A percentile compares a stretch with the other conserved stretches of the same genome.
Conservation (phyloP, 352 stramenopile genomes). For the Globisporangium viniferum region DNA sequence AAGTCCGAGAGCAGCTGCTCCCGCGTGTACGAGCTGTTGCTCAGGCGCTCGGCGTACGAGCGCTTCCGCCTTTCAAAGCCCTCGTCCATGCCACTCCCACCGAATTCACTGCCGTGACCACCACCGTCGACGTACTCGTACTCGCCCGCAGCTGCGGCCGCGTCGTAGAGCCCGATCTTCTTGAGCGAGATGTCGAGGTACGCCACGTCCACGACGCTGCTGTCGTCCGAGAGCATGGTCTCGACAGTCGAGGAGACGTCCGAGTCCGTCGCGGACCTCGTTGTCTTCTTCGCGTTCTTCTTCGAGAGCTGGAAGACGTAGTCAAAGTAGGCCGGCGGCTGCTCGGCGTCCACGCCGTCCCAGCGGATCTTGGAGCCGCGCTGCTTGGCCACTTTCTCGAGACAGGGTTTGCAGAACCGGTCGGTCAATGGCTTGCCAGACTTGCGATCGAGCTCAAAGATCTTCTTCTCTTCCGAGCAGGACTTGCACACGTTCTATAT, state of each 20-base stretch:
- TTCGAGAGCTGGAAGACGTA: conserved; percentile 6
- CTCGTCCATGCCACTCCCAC: not conserved
- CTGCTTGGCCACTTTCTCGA: conserved; percentile 24
- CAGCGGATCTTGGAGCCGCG: conserved; percentile 11
- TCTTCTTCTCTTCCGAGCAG: conserved; percentile 43
- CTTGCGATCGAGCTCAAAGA: conserved; percentile 41
- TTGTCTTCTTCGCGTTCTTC: not conserved
- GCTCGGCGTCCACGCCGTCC: conserved; percentile 12
- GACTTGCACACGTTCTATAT: conserved; percentile 39
- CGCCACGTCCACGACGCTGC: not conserved
- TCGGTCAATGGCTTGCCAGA: conserved; percentile 32
- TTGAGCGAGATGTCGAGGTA: conserved; percentile 3
- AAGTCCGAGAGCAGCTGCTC: conserved; percentile 10
- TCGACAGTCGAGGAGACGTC: not conserved
- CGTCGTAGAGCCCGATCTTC: not conserved
- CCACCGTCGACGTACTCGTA: not conserved
- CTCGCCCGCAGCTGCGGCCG: not conserved
- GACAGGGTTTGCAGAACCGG: conserved; percentile 41
- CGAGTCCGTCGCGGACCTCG: not conserved
- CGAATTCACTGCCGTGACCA: not conserved
- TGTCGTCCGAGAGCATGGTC: conserved; percentile 21
- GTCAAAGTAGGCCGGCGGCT: conserved; percentile 21
- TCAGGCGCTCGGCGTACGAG: conserved; percentile 9
- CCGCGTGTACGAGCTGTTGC: conserved; percentile 7
- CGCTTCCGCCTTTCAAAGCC: not conserved